A percentile compares a stretch with the other conserved stretches of the same genome.
phyloP scores from a whole-genome alignment of 2,329 filamentous ascomycete genomes.

The Botrytis paeoniae region DNA sequence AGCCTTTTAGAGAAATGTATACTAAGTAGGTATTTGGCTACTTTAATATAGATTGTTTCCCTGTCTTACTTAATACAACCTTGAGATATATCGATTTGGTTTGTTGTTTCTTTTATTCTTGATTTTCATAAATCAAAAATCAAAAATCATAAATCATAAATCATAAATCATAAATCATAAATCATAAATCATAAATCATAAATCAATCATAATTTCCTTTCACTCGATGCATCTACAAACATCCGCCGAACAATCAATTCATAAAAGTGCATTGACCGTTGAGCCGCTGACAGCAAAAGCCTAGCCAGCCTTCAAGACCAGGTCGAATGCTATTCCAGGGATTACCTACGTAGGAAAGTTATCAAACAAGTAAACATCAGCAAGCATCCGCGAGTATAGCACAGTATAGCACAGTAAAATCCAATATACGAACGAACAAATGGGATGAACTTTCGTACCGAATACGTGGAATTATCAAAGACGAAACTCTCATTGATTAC shows the following conservation, averaged over 20 bases:
- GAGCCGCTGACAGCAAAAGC: background rate
- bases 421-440: background rate
- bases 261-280: background rate
- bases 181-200: background rate
- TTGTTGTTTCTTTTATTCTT: background rate
- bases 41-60: no score
- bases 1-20: background rate
- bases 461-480: constrained; percentile 1
- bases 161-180: background rate
- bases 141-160: background rate
- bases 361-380: background rate
- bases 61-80: background rate
- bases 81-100: background rate
- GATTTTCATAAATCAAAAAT: background rate
- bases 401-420: background rate
- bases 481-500: background rate
- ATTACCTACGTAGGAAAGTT: constrained; percentile 3
- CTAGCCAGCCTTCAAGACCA: background rate
- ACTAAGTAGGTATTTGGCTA: no score
- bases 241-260: background rate
- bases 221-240: background rate
- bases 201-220: background rate
- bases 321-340: background rate
- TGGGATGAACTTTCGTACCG: background rate
- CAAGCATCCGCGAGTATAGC: background rate